Evolutionary conservation across 2,329 filamentous ascomycete genomes (phyloP).

Genomic region (Alternaria incomplexa): DNA sequence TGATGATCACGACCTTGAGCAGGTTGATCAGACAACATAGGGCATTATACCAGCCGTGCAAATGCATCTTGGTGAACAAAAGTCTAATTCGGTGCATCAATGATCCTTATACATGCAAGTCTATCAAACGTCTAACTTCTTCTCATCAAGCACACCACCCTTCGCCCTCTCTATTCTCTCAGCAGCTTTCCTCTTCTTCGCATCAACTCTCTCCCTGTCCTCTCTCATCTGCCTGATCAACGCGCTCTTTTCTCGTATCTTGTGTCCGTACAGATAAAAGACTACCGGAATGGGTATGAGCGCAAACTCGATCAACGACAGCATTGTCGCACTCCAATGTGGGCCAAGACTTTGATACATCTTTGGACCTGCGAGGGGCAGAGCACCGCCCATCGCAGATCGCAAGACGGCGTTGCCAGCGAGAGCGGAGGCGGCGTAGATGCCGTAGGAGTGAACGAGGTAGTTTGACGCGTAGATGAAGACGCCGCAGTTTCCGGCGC

Average conservation of each 20-base stretch:
- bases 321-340: constrained; percentile 78
- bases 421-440: constrained; percentile 81
- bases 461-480: constrained; percentile 88
- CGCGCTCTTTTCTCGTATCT: constrained; percentile 62
- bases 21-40: neutral
- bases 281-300: constrained; percentile 81
- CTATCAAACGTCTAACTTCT: constrained; percentile 18
- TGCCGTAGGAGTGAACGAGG: constrained; percentile 76
- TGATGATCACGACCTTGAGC: neutral
- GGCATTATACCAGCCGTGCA: neutral
- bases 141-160: constrained; percentile 8
- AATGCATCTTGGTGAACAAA: neutral
- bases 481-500: constrained; percentile 74
- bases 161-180: constrained; percentile 53
- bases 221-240: constrained; percentile 59
- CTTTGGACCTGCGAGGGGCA: constrained; percentile 75
- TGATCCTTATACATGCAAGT: neutral
- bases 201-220: constrained; percentile 51
- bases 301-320: constrained; percentile 74
- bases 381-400: constrained; percentile 74
- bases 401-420: constrained; percentile 80
- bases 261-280: constrained; percentile 70
- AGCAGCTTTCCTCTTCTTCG: constrained; percentile 46
- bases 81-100: neutral
- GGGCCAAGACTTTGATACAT: constrained; percentile 68